Evolutionary conservation across 306 rosid species (phyloP).

Genomic region (Fragaria ananassa): DNA sequence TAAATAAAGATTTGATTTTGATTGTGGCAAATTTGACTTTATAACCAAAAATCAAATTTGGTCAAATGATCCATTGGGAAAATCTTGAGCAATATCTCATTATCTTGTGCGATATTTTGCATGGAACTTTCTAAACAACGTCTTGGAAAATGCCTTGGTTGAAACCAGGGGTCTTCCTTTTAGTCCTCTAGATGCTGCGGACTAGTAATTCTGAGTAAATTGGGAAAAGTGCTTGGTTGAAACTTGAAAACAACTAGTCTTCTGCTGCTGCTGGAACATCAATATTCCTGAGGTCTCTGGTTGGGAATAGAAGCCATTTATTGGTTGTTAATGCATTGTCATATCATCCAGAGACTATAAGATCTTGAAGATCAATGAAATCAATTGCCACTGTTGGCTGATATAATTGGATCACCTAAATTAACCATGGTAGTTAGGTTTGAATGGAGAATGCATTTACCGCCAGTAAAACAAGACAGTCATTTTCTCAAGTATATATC

Average conservation of each 20-base stretch:
- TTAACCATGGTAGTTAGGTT: not conserved
- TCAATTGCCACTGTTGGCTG: not conserved
- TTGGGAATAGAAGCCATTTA: not conserved
- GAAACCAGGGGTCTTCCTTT: not conserved
- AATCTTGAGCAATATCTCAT: not conserved
- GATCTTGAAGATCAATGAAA: not conserved
- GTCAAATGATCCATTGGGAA: not conserved
- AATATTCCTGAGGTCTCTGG: not conserved
- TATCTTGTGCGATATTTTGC: not conserved
- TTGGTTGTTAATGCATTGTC: not conserved
- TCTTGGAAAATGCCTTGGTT: not conserved
- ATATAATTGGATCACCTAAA: not conserved
- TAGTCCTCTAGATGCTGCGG: not conserved
- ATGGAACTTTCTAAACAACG: not conserved
- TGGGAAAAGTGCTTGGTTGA: not conserved
- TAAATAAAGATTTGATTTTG: not conserved
- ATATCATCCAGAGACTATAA: not conserved
- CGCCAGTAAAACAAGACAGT: not conserved
- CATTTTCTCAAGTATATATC: not conserved
- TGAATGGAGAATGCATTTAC: not conserved
- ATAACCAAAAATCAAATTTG: not conserved
- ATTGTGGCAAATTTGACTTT: conserved; percentile 1
- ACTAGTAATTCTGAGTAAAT: not conserved
- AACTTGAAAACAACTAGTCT: not conserved
- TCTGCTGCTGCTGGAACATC: not conserved